A percentile compares a stretch with the other conserved stretches of the same genome.
These are phyloP conservation scores for Venustampulla echinocandica DNA, from an alignment of 495 filamentous ascomycete species.

Conservation along the genomic window DNA sequence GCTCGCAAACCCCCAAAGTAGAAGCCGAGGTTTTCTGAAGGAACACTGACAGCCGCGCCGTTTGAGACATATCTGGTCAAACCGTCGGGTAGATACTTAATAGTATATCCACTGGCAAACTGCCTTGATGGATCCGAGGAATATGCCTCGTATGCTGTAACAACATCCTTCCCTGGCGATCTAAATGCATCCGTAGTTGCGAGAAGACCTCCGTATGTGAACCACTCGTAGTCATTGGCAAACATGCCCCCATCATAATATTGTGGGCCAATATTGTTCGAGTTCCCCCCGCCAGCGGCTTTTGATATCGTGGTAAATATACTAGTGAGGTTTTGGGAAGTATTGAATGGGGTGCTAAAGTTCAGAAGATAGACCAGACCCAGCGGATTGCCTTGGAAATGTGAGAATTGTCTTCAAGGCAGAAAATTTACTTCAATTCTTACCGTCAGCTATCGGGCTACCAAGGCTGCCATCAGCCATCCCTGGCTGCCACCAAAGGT, in stretches of 20 bases:
- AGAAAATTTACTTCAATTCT: slow-evolving; percentile 13
- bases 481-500: slow-evolving; percentile 39
- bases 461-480: slow-evolving; percentile 30
- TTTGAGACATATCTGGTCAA: slow-evolving; percentile 57
- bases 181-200: slow-evolving; percentile 12
- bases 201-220: slow-evolving; percentile 41
- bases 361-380: slow-evolving; percentile 46
- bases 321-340: slow-evolving; percentile 41
- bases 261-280: slow-evolving; percentile 50
- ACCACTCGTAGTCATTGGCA: slow-evolving; percentile 54
- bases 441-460: slow-evolving; percentile 25
- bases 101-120: slow-evolving; percentile 36
- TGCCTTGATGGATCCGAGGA: slow-evolving; percentile 35
- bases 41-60: slow-evolving; percentile 54
- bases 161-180: slow-evolving; percentile 28
- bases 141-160: slow-evolving; percentile 43
- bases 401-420: slow-evolving; percentile 4
- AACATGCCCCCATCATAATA: slow-evolving; percentile 58
- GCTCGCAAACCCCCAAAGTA: slow-evolving; percentile 59
- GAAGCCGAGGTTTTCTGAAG: slow-evolving; percentile 65
- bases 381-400: slow-evolving; percentile 32
- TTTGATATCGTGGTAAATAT: slow-evolving; percentile 40
- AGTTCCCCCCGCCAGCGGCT: slow-evolving; percentile 30
- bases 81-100: slow-evolving; percentile 28
- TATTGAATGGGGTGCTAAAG: slow-evolving; percentile 50